phyloP scores from a whole-genome alignment of 2,329 filamentous ascomycete genomes.

The Penicillium sp. region DNA sequence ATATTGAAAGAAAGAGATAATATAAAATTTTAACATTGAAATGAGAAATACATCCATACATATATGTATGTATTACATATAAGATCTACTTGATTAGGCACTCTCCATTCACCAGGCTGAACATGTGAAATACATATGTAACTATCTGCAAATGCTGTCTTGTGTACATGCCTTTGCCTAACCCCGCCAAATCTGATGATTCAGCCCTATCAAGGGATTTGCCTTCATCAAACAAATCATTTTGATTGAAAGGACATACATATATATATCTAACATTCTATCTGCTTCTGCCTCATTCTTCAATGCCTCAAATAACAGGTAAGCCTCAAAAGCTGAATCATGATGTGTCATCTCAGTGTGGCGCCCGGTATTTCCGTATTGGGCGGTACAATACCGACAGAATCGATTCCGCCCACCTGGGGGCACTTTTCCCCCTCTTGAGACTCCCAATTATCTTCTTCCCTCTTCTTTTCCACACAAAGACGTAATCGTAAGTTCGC shows the following conservation, averaged over 20 bases:
- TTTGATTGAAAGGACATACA: not conserved
- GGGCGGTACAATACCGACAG: slow-evolving; percentile 9
- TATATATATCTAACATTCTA: not conserved
- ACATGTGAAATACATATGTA: not conserved
- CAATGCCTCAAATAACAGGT: not conserved
- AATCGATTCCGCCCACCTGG: slow-evolving; percentile 15
- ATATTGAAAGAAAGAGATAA: not conserved
- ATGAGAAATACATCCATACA: not conserved
- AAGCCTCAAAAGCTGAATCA: not conserved
- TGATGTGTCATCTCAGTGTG: slow-evolving; percentile 21
- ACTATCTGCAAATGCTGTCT: not conserved
- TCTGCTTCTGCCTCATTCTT: not conserved
- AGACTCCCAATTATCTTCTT: slow-evolving; percentile 24
- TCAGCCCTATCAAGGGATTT: not conserved
- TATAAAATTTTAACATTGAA: not conserved
- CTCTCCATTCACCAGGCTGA: not conserved
- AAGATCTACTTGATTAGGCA: not conserved
- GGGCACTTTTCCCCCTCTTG: slow-evolving; percentile 20
- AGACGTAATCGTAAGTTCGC: slow-evolving; percentile 27
- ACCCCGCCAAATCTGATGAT: not conserved
- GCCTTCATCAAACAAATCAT: not conserved
- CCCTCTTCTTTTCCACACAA: slow-evolving; percentile 33
- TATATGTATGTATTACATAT: not conserved
- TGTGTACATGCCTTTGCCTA: not conserved
- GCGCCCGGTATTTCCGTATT: slow-evolving; percentile 25